A percentile compares a stretch with the other conserved stretches of the same genome.
phyloP scores from a whole-genome alignment of 2,329 filamentous ascomycete genomes.

The Sarocladium kiliense region DNA sequence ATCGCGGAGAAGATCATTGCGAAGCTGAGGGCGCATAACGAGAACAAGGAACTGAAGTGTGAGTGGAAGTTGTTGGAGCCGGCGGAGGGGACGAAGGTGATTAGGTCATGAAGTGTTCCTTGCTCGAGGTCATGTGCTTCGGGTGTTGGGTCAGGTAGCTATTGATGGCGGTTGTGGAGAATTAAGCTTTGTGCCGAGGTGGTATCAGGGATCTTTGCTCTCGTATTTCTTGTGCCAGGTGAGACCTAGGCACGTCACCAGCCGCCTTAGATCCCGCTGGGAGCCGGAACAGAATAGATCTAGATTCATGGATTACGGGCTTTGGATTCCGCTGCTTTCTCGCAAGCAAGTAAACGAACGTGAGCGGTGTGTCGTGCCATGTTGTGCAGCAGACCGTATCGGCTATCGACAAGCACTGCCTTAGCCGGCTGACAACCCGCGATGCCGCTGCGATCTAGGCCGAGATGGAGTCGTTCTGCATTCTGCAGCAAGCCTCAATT shows the following conservation, averaged over 20 bases:
- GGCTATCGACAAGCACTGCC: background rate
- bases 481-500: too few relatives aligned
- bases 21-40: slow-evolving; percentile 59
- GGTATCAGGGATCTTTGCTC: background rate
- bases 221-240: background rate
- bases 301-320: background rate
- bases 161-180: background rate
- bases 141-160: too few relatives aligned
- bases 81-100: slow-evolving; percentile 62
- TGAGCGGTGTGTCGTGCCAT: background rate
- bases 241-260: background rate
- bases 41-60: slow-evolving; percentile 62
- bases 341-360: background rate
- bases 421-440: too few relatives aligned
- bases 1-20: slow-evolving; percentile 77
- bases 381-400: background rate
- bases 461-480: too few relatives aligned
- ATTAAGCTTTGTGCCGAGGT: background rate
- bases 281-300: background rate
- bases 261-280: background rate
- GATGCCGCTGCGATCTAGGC: background rate
- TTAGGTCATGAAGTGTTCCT: slow-evolving; percentile 25
- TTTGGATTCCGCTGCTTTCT: background rate
- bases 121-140: too few relatives aligned
- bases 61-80: slow-evolving; percentile 85